Evolutionary conservation across 2,329 filamentous ascomycete genomes (phyloP).

Genomic region (Talaromyces amestolkiae): DNA sequence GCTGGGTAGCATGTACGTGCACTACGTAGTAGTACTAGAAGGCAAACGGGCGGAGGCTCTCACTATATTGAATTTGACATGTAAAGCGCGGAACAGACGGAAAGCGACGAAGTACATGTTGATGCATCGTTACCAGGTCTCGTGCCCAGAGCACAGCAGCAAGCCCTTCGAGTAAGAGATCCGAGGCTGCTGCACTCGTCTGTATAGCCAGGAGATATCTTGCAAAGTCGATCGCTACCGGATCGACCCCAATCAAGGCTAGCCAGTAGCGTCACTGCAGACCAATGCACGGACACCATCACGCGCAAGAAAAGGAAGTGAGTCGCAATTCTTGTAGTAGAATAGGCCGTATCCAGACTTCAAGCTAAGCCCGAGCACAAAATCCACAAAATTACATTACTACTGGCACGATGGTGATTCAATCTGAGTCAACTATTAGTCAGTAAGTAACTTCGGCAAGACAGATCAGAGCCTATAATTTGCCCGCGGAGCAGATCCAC

Average conservation of each 20-base stretch:
- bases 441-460: slow-evolving; percentile 13
- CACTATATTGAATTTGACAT: background rate
- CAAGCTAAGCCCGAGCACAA: slow-evolving; percentile 10
- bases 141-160: background rate
- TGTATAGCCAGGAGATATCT: background rate
- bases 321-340: slow-evolving; percentile 8
- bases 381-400: slow-evolving; percentile 10
- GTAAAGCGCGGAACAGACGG: background rate
- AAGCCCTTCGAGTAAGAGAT: slow-evolving; percentile 1
- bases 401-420: background rate
- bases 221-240: slow-evolving; percentile 8
- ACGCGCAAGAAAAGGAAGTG: slow-evolving; percentile 17
- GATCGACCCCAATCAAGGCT: slow-evolving; percentile 15
- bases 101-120: background rate
- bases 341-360: slow-evolving; percentile 4
- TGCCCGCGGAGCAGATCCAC: slow-evolving; percentile 9
- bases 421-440: slow-evolving; percentile 14
- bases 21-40: background rate
- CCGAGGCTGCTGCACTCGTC: background rate
- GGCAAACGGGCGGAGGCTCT: slow-evolving; percentile 13
- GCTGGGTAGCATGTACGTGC: slow-evolving; percentile 10
- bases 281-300: slow-evolving; percentile 20
- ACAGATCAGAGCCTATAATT: slow-evolving; percentile 11
- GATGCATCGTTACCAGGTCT: background rate
- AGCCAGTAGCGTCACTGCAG: slow-evolving; percentile 8